Conservation (phyloP, 192 early-diverging fungal species). For the Funneliformis mosseae region DNA sequence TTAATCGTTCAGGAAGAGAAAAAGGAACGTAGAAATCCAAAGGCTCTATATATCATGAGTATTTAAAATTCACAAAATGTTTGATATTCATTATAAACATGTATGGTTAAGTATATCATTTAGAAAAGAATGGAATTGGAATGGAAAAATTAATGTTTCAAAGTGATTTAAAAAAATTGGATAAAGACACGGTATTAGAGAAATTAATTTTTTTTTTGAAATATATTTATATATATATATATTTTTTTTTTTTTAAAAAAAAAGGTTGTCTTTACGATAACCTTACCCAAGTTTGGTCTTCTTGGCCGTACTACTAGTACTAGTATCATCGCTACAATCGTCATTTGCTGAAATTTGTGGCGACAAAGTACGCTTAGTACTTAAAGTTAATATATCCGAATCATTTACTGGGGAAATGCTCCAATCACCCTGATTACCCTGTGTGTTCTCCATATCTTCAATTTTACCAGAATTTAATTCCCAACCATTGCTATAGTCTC, state of each 20-base stretch:
- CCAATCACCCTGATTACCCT: not conserved
- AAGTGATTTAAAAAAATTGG: not conserved
- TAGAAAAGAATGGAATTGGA: not conserved
- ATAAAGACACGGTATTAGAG: not conserved
- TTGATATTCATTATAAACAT: not conserved
- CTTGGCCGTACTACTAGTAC: not conserved
- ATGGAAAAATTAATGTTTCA: not conserved
- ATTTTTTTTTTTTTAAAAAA: not conserved
- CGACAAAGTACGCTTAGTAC: constrained; percentile 17
- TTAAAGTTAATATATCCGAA: not conserved
- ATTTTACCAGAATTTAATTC: not conserved
- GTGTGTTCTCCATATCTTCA: not conserved
- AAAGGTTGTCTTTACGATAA: not conserved
- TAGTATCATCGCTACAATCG: not conserved
- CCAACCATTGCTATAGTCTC: not conserved
- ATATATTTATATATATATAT: not conserved
- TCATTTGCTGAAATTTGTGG: not conserved
- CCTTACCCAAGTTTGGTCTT: constrained; percentile 4
- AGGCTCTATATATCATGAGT: not conserved
- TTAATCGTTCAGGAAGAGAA: not conserved
- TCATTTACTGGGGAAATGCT: not conserved
- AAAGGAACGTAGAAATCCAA: constrained; percentile 2
- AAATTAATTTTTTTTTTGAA: not conserved
- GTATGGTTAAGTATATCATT: not conserved
- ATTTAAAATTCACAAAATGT: not conserved